A percentile compares a stretch with the other conserved stretches of the same genome.
These are phyloP conservation scores for Talaromyces liani DNA, from an alignment of 495 filamentous ascomycete genomes.

Conservation along the genomic window DNA sequence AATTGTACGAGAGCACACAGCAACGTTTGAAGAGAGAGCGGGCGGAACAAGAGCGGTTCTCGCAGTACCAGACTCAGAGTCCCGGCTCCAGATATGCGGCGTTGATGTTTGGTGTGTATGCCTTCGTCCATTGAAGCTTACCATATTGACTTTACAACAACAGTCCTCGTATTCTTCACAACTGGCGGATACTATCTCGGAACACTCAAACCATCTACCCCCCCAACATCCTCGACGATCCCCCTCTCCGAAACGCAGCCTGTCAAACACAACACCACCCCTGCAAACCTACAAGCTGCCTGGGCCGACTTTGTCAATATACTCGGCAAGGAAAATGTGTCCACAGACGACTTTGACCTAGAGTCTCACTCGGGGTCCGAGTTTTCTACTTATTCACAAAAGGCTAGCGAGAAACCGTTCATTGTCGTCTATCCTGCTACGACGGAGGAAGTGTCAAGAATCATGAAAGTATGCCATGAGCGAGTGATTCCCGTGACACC, in stretches of 20 bases:
- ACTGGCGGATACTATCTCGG: conserved; percentile 66
- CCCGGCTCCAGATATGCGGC: conserved; percentile 49
- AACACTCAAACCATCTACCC: conserved; percentile 47
- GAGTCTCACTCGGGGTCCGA: conserved; percentile 71
- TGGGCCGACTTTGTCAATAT: conserved; percentile 88
- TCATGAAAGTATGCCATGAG: conserved; percentile 58
- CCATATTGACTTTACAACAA: neutral
- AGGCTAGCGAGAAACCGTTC: conserved; percentile 37
- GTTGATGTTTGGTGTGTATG: conserved; percentile 53
- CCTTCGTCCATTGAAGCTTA: neutral
- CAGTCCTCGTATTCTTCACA: conserved; percentile 53
- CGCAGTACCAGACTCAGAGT: conserved; percentile 45
- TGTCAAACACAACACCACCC: conserved; percentile 62
- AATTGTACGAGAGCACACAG: conserved; percentile 79
- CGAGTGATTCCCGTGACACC: conserved; percentile 56
- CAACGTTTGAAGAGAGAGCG: conserved; percentile 68
- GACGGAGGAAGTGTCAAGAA: conserved; percentile 48
- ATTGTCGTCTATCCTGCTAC: conserved; percentile 43
- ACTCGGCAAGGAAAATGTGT: conserved; percentile 78
- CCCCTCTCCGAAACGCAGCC: conserved; percentile 52
- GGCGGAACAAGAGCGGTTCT: conserved; percentile 59
- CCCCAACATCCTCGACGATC: conserved; percentile 63
- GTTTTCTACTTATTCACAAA: conserved; percentile 73
- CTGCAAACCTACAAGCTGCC: conserved; percentile 77
- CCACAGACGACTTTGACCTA: conserved; percentile 60